Percentiles rank a stretch among this genome's conserved stretches.
These are phyloP conservation scores for Verticillium nubilum DNA, from an alignment of 2,329 filamentous ascomycete genomes.

Conservation along the genomic window DNA sequence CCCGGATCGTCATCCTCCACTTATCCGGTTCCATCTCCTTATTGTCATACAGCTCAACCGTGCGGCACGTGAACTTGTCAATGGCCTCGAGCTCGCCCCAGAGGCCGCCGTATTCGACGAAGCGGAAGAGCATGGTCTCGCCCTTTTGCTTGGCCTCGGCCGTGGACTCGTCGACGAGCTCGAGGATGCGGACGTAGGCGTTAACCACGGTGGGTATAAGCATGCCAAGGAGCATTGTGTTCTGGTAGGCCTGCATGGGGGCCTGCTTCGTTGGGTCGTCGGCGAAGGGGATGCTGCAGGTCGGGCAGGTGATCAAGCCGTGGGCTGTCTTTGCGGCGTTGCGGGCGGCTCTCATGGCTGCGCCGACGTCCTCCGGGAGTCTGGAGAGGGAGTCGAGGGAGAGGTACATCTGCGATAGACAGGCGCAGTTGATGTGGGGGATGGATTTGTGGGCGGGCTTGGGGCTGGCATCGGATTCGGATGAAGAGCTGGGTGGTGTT, in stretches of 20 bases:
- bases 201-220: constrained; percentile 53
- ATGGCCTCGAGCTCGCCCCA: constrained; percentile 31
- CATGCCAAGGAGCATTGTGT: constrained; percentile 52
- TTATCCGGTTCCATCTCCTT: constrained; percentile 42
- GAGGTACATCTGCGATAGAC: constrained; percentile 43
- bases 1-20: constrained; percentile 50
- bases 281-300: constrained; percentile 37
- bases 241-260: constrained; percentile 49
- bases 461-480: not conserved
- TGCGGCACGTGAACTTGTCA: constrained; percentile 18
- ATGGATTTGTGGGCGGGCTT: not conserved
- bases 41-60: constrained; percentile 28
- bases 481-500: constrained; percentile 4
- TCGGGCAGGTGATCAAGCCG: constrained; percentile 43
- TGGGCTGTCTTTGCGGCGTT: constrained; percentile 43
- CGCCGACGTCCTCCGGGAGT: constrained; percentile 36
- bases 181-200: constrained; percentile 50
- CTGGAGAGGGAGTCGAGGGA: constrained; percentile 44
- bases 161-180: constrained; percentile 48
- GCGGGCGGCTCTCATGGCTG: constrained; percentile 43
- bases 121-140: constrained; percentile 36
- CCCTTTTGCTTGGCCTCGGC: constrained; percentile 34
- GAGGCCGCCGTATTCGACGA: constrained; percentile 42
- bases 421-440: constrained; percentile 32
- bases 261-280: constrained; percentile 26